A percentile compares a stretch with the other conserved stretches of the same genome.
Evolutionary conservation across 805 yeast genomes (phyloP).

Genomic region (Starmerella bombi): DNA sequence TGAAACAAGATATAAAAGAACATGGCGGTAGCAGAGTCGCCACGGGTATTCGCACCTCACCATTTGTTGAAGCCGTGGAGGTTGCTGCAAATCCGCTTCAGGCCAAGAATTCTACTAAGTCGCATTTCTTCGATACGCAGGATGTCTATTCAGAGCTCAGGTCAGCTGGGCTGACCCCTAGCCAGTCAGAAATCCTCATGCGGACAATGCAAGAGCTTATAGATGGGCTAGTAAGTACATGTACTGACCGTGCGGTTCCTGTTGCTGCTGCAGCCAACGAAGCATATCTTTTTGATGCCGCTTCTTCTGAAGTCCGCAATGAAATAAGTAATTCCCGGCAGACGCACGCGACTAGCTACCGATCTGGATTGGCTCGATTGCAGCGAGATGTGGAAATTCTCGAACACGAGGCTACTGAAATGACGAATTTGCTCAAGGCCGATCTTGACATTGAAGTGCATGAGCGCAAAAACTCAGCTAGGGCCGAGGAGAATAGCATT

Average conservation of each 20-base stretch:
- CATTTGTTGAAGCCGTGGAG: not conserved
- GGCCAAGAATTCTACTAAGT: not conserved
- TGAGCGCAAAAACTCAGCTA: conserved; percentile 76
- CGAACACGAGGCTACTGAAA: conserved; percentile 62
- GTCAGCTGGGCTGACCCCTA: conserved; percentile 44
- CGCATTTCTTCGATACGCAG: conserved; percentile 45
- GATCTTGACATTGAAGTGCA: conserved; percentile 73
- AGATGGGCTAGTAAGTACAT: conserved; percentile 25
- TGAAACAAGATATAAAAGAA: conserved; percentile 1
- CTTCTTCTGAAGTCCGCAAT: conserved; percentile 70
- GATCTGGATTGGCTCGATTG: conserved; percentile 51
- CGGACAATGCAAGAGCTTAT: conserved; percentile 31
- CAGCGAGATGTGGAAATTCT: conserved; percentile 60
- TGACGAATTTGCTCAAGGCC: conserved; percentile 47
- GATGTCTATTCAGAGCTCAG: conserved; percentile 41
- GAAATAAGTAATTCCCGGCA: conserved; percentile 67
- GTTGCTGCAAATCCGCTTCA: not conserved
- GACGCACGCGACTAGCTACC: conserved; percentile 50
- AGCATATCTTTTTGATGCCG: conserved; percentile 77
- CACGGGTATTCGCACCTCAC: not conserved
- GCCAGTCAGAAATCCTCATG: conserved; percentile 50
- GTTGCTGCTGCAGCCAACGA: conserved; percentile 73
- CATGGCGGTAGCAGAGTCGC: not conserved
- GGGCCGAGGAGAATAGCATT: conserved; percentile 54
- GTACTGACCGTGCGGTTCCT: conserved; percentile 29